Evolutionary conservation across 2,329 filamentous ascomycete genomes (phyloP).

Genomic region (Cladorrhinum sp.): DNA sequence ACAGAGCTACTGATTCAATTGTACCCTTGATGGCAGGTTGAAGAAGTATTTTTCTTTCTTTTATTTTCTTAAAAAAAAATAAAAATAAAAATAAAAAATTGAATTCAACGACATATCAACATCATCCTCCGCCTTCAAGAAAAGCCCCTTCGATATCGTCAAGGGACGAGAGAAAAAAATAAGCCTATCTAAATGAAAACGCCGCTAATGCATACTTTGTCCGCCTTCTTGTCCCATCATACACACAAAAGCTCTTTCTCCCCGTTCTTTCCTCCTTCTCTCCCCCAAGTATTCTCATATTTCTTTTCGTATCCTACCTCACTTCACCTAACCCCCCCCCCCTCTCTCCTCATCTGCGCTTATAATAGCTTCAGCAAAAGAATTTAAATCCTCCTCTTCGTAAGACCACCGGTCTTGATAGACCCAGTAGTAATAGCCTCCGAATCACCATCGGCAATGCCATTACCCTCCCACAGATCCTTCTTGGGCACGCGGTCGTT

Average conservation of each 20-base stretch:
- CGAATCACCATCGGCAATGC: not conserved
- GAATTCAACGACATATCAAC: not conserved
- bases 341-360: not conserved
- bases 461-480: conserved; percentile 31
- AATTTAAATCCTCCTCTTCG: not conserved
- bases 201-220: not conserved
- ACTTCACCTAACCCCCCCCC: not conserved
- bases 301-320: not conserved
- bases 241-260: not conserved
- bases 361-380: not conserved
- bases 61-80: too few relatives aligned
- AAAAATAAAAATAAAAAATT: too few relatives aligned
- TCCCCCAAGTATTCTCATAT: not conserved
- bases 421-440: not conserved
- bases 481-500: conserved; percentile 55
- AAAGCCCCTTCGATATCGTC: not conserved
- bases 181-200: not conserved
- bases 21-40: too few relatives aligned
- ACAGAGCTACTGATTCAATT: too few relatives aligned
- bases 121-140: not conserved
- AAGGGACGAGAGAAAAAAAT: not conserved
- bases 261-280: not conserved
- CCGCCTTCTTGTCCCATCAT: not conserved
- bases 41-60: too few relatives aligned
- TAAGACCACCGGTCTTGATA: not conserved